Evolutionary conservation across 2,329 filamentous ascomycete species (phyloP).

Genomic region (Fusarium sp.): DNA sequence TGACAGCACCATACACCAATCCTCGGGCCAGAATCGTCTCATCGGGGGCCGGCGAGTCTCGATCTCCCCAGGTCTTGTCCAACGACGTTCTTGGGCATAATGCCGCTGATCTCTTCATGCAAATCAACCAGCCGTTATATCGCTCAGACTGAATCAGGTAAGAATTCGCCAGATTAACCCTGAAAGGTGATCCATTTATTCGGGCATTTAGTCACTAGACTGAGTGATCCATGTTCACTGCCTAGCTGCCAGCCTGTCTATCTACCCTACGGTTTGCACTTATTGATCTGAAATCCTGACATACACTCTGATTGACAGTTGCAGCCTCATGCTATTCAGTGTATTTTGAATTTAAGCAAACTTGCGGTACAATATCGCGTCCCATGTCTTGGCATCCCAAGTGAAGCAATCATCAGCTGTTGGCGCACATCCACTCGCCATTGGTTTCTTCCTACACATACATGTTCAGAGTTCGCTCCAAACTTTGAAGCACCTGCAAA

Average conservation of each 20-base stretch:
- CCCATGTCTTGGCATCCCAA: background rate
- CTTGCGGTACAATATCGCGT: conserved; percentile 4
- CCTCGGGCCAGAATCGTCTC: conserved; percentile 3
- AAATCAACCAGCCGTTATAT: conserved; percentile 24
- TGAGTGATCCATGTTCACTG: background rate
- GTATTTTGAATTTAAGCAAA: background rate
- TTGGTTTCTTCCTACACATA: background rate
- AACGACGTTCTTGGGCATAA: conserved; percentile 20
- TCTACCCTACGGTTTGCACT: background rate
- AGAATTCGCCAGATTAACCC: conserved; percentile 9
- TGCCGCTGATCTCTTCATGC: conserved; percentile 29
- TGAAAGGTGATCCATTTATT: background rate
- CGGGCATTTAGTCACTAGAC: background rate
- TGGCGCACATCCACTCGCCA: background rate
- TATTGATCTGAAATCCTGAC: background rate
- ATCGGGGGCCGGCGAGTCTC: conserved; percentile 23
- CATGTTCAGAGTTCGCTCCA: background rate
- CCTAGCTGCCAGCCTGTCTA: background rate
- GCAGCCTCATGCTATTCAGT: background rate
- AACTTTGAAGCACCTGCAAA: background rate
- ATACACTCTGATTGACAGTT: background rate
- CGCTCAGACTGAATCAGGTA: conserved; percentile 24
- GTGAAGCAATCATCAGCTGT: background rate
- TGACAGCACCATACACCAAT: conserved; percentile 6
- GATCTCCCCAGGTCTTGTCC: conserved; percentile 20